phyloP scores from a whole-genome alignment of 805 yeast species.

The Candida maesae region DNA sequence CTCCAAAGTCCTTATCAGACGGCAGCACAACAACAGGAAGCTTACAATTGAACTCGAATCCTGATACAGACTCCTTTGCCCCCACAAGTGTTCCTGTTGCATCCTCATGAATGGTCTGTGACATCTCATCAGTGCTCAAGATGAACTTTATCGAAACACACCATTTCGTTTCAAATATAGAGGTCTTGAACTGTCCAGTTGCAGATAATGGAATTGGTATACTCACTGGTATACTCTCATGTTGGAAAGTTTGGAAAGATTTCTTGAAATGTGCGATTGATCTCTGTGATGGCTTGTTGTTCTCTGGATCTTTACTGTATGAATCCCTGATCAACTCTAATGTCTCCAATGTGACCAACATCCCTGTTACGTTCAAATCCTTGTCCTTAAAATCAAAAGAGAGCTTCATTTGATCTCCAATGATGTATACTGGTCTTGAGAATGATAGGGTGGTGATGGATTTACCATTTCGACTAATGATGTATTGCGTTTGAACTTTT shows the following conservation, averaged over 20 bases:
- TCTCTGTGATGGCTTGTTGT: constrained; percentile 5
- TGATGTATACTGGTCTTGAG: constrained; percentile 38
- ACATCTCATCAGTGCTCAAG: constrained; percentile 24
- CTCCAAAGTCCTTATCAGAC: constrained; percentile 44
- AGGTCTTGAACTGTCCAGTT: constrained; percentile 38
- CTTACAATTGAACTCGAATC: constrained; percentile 39
- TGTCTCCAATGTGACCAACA: constrained; percentile 32
- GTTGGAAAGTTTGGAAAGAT: constrained; percentile 29
- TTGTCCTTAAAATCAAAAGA: constrained; percentile 30
- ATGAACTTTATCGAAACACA: constrained; percentile 34
- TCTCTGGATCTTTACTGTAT: constrained; percentile 20
- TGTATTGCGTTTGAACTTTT: constrained; percentile 32
- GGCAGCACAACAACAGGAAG: constrained; percentile 45
- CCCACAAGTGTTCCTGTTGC: constrained; percentile 32
- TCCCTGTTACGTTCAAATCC: constrained; percentile 34
- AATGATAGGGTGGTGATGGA: constrained; percentile 37
- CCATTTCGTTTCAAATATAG: constrained; percentile 38
- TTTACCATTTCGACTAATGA: constrained; percentile 39
- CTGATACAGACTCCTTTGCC: constrained; percentile 34
- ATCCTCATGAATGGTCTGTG: constrained; percentile 31
- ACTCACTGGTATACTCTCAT: constrained; percentile 27
- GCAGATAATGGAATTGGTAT: constrained; percentile 34
- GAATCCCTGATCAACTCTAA: constrained; percentile 34
- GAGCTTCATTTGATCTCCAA: constrained; percentile 44
- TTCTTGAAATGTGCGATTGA: constrained; percentile 28